Evolutionary conservation across 345 rosid species (phyloP), one percentile per base, ranked within the genome.

Genomic region (Linum trigynum): DNA sequence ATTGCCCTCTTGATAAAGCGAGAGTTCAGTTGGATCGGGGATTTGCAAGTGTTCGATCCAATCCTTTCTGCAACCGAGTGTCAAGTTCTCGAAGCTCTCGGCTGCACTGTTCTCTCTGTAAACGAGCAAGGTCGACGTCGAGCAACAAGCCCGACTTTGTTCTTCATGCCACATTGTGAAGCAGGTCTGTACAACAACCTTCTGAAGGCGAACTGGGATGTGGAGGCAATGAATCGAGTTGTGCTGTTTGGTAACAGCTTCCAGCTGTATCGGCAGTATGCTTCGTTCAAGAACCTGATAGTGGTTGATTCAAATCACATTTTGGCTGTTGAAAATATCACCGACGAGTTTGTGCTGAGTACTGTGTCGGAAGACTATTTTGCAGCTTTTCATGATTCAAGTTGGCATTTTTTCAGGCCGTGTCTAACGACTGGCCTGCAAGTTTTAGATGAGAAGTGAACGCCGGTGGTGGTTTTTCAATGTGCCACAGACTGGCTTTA

Each of bases 81-180:
- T 71, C 77, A 32, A 50, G 88, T 82, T 32, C 43, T 94, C 9
- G 85, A 85, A 77, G 67, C 78, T 59, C 67, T 94, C 8, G 97
- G 92, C 50, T 94, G 96, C 69, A 76, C 77, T 0, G 88, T 88
- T 69, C 72, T 90, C 15, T 82, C 86, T 3, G 59, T 85, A 40
- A 94, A 94, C 12, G 96, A 94, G 79, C 86, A 85, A 53, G 97
- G 85, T 53, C 84, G 88, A 10, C 80, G 92, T 23, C 71, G 75
- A 62, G 96, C 81, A 61, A 50, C 41, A 57, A 86, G 77, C 71
- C 92, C 97, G 61, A 84, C 83, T 0, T 80, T 90, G 51, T 90
- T 94, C 77, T 90, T 77, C 74, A 90, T 90, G 99, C 95, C 95
- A 12, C 97, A 90, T 64, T 94, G 97, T 40, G 97, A 90, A 53